Conservation (phyloP, 169 alveolate species). For the Cryptosporidium tyzzeri region DNA sequence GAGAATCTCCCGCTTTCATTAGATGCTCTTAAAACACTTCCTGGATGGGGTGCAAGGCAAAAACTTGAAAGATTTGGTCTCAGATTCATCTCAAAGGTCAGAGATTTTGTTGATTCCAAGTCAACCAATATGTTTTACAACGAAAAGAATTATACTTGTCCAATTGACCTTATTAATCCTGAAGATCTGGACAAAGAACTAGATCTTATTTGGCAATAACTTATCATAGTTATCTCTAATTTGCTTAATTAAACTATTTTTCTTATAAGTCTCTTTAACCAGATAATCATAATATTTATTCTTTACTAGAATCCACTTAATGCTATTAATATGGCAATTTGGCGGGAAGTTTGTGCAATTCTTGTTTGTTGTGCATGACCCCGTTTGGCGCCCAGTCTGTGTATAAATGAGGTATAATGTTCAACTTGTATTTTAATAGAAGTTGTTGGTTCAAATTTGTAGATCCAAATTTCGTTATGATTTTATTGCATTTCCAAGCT, state of each 20-base stretch:
- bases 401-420: background rate
- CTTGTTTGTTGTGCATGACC: background rate
- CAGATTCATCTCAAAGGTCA: conserved; percentile 35
- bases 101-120: conserved; percentile 44
- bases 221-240: background rate
- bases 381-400: background rate
- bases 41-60: conserved; percentile 74
- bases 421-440: background rate
- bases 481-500: background rate
- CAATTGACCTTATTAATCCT: conserved; percentile 53
- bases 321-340: background rate
- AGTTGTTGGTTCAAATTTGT: background rate
- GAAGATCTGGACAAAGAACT: conserved; percentile 73
- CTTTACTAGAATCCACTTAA: no score
- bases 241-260: no score
- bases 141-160: conserved; percentile 28
- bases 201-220: conserved; percentile 34
- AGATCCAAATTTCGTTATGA: background rate
- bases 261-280: background rate
- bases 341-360: background rate
- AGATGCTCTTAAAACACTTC: conserved; percentile 34
- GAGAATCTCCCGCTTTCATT: conserved; percentile 34
- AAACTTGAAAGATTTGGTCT: conserved; percentile 65
- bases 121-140: background rate
- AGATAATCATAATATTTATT: background rate